Evolutionary conservation across 2,329 filamentous ascomycete genomes (phyloP), one percentile per base, ranked within the genome.

Genomic region (Fusarium haematococcum): DNA sequence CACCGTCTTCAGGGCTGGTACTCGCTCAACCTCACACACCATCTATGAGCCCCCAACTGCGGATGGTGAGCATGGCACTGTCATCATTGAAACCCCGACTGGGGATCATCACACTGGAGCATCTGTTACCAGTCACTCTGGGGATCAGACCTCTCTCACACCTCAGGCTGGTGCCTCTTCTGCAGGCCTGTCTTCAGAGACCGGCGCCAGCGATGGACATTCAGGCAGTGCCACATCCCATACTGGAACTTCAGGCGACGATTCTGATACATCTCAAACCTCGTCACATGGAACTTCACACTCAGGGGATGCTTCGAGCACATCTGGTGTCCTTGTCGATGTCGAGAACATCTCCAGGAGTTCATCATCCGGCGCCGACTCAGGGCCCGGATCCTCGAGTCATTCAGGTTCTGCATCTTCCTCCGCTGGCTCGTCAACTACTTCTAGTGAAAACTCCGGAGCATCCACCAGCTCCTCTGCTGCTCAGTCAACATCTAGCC

Each of bases 1-100:
- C 18, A 71, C 69, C 2, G 33, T 67, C 25, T 69, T 54, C n/a
- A 65, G 66, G 2, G 50, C 65, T 3, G 66, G 59, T 0, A 41
- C 68, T 25, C 35, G 50, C 6, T 25, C 37, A 8, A 56, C 27
- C 16, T 16, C 35, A 2, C 62, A 43, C 18, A 64, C 50, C 13
- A 43, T 57, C 11, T 64, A 43, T 5, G 33, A 45, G 4, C 50
- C 62, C 5, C 35, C 62, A 0, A 58, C 61, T 2, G 56, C 20
- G 1, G 50, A 25, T 10, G 62, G 33, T 2, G 62, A 37, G 1
- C 20, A 30, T 3, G 62, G 50, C 2, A 64, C 62, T 10, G 4
- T 64, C 37, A 33, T 64, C 16, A 64, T 58, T 9, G 50, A 64
- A n/a, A 64, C 62, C 1, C 67, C 66, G 0, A 67, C 66, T 20